Conservation (phyloP, 2,329 filamentous ascomycete species). For the Exophiala sideris region DNA sequence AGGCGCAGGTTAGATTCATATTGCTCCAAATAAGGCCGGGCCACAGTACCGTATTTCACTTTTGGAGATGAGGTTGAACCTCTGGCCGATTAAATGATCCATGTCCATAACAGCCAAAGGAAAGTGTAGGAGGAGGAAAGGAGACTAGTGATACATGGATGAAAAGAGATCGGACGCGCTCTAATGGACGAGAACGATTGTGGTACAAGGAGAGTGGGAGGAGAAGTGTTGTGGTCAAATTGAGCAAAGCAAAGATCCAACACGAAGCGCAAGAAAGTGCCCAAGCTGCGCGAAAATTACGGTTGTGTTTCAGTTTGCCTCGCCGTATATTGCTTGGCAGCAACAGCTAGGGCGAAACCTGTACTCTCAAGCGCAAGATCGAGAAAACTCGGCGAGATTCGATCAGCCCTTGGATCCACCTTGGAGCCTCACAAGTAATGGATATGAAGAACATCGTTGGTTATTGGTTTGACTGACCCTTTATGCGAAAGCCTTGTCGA, state of each 20-base stretch:
- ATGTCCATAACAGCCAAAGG: conserved; percentile 43
- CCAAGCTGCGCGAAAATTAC: too few relatives aligned
- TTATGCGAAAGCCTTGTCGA: conserved; percentile 29
- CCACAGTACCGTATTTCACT: conserved; percentile 84
- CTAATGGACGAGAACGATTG: neutral
- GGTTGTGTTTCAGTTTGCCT: too few relatives aligned
- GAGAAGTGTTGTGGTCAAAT: neutral
- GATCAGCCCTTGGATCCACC: too few relatives aligned
- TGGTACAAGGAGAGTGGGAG: neutral
- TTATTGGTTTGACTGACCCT: too few relatives aligned
- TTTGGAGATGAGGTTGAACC: conserved; percentile 95
- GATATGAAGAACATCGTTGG: too few relatives aligned
- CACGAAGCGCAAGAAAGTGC: too few relatives aligned
- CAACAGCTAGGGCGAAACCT: too few relatives aligned
- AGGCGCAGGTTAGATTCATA: conserved; percentile 30
- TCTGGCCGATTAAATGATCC: conserved; percentile 60
- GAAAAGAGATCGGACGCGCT: neutral
- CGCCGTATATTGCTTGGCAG: too few relatives aligned
- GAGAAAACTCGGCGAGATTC: too few relatives aligned
- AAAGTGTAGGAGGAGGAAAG: conserved; percentile 27
- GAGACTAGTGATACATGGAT: conserved; percentile 26
- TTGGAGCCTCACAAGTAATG: too few relatives aligned
- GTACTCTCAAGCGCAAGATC: too few relatives aligned
- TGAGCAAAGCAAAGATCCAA: neutral
- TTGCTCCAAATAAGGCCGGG: conserved; percentile 22